Percentiles rank a stretch among this genome's conserved stretches.
phyloP scores from a whole-genome alignment of 768 basidiomycete species.

The Boletus pseudo-olivaceus region DNA sequence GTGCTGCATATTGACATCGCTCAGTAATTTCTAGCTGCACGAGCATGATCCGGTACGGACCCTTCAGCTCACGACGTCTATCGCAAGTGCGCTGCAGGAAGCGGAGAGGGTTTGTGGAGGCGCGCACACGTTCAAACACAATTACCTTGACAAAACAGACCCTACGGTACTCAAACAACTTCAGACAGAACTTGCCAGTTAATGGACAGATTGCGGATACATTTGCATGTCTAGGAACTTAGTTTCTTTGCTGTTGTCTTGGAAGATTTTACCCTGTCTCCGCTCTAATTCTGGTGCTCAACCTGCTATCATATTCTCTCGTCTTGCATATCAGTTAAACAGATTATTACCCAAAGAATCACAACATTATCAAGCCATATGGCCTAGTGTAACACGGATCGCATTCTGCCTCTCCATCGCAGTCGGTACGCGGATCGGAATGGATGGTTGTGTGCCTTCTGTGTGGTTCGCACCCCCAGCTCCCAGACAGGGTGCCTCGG shows the following conservation, averaged over 20 bases:
- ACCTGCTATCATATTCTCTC: constrained; percentile 2
- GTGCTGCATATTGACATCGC: neutral
- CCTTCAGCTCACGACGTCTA: constrained; percentile 55
- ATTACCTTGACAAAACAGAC: constrained; percentile 65
- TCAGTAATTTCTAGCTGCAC: constrained; percentile 50
- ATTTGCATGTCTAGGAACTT: neutral
- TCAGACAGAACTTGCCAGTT: constrained; percentile 42
- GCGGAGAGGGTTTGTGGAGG: constrained; percentile 63
- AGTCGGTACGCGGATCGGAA: constrained; percentile 49
- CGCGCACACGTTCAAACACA: constrained; percentile 51
- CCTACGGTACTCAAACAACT: constrained; percentile 73
- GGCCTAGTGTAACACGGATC: constrained; percentile 35
- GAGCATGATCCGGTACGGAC: constrained; percentile 71
- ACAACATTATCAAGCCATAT: constrained; percentile 7
- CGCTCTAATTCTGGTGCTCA: constrained; percentile 1
- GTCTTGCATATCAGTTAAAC: neutral
- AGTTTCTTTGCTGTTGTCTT: neutral
- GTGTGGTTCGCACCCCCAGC: neutral
- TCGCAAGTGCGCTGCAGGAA: constrained; percentile 57
- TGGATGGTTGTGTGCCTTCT: constrained; percentile 26
- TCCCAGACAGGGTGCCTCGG: constrained; percentile 5
- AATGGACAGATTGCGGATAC: neutral
- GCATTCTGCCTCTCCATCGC: constrained; percentile 43
- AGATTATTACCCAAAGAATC: neutral
- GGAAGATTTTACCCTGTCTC: neutral